These are phyloP conservation scores for Diaporthe velutina DNA, from an alignment of 2,329 filamentous ascomycete species.

Conservation along the genomic window DNA sequence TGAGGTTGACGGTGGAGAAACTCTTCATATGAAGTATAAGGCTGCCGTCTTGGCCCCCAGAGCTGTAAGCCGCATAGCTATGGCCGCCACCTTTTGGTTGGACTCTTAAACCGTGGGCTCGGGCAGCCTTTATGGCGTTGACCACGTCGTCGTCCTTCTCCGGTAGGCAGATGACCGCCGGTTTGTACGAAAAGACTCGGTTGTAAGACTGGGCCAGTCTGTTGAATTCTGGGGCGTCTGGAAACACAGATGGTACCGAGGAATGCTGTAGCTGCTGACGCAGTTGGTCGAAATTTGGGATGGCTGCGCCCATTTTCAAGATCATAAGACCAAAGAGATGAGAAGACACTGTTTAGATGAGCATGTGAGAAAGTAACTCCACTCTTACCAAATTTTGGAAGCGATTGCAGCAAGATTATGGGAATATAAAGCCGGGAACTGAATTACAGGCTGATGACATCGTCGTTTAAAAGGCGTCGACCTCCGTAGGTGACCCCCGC, in stretches of 20 bases:
- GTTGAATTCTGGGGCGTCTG: slow-evolving; percentile 22
- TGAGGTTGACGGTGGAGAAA: slow-evolving; percentile 58
- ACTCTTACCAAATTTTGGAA: background rate
- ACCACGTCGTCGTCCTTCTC: slow-evolving; percentile 57
- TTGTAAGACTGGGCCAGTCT: slow-evolving; percentile 45
- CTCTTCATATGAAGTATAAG: slow-evolving; percentile 61
- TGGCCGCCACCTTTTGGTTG: slow-evolving; percentile 65
- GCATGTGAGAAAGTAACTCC: background rate
- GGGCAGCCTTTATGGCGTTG: slow-evolving; percentile 60
- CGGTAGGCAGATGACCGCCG: slow-evolving; percentile 58
- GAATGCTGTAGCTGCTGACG: slow-evolving; percentile 2
- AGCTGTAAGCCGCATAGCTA: slow-evolving; percentile 62
- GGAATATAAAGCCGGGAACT: background rate
- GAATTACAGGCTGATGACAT: slow-evolving; percentile 9
- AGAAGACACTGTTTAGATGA: background rate
- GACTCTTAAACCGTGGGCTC: slow-evolving; percentile 55
- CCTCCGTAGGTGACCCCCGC: background rate
- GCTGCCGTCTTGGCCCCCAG: slow-evolving; percentile 61
- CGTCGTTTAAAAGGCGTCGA: background rate
- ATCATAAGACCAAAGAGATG: background rate
- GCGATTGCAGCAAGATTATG: background rate
- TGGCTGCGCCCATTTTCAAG: background rate
- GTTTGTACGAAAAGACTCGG: slow-evolving; percentile 51
- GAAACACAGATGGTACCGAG: slow-evolving; percentile 24
- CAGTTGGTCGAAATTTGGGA: background rate